phyloP scores from a whole-genome alignment of 306 rosid species.

The Trifolium dubium region DNA sequence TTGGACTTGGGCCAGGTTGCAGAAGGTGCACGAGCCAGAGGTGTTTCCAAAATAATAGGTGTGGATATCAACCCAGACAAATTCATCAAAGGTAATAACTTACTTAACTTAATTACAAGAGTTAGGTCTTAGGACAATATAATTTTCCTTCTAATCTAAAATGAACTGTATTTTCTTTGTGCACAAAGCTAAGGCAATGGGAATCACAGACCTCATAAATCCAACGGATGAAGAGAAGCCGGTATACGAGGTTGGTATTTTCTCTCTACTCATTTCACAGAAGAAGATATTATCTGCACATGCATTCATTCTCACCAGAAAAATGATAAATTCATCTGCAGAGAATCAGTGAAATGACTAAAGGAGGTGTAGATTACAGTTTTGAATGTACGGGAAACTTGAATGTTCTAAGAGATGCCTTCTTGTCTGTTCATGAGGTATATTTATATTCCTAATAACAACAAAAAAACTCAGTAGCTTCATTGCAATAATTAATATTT shows the following conservation, averaged over 20 bases:
- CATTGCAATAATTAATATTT: not conserved
- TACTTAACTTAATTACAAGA: not conserved
- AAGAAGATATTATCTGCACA: conserved; percentile 4
- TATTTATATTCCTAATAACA: not conserved
- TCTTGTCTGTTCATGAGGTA: conserved; percentile 65
- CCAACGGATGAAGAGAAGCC: conserved; percentile 66
- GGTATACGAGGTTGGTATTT: conserved; percentile 58
- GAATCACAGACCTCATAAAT: conserved; percentile 71
- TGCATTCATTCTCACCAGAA: conserved; percentile 3
- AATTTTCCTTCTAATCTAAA: not conserved
- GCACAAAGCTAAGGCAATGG: conserved; percentile 59
- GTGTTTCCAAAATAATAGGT: conserved; percentile 80
- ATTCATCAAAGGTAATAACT: conserved; percentile 54
- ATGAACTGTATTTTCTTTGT: conserved; percentile 3
- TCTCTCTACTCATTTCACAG: not conserved
- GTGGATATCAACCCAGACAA: conserved; percentile 75
- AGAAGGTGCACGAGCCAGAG: conserved; percentile 81
- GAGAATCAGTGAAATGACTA: conserved; percentile 59
- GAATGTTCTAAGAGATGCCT: conserved; percentile 65
- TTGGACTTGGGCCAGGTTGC: conserved; percentile 61
- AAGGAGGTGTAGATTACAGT: conserved; percentile 72
- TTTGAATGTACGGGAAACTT: conserved; percentile 72
- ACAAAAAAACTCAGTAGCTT: not conserved
- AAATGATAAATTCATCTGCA: conserved; percentile 39
- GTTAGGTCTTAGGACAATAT: not conserved